Percentiles rank a stretch among this genome's conserved stretches.
Evolutionary conservation across 495 filamentous ascomycete genomes (phyloP).

Genomic region (Penicillium mononematosum): DNA sequence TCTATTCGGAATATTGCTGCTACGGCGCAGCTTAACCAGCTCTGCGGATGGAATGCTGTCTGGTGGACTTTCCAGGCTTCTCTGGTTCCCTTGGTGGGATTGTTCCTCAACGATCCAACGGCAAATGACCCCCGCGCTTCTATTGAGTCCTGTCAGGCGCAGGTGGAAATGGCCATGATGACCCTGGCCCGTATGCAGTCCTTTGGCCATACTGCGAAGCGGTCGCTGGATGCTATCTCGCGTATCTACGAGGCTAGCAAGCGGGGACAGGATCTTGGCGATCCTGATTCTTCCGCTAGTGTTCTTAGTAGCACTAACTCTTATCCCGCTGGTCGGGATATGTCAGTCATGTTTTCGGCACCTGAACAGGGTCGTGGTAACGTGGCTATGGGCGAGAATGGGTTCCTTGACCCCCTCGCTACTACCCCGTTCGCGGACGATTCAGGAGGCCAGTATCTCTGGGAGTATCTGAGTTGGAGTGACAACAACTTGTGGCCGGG

Average conservation of each 20-base stretch:
- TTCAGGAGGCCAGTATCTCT: conserved; percentile 38
- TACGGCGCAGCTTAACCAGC: conserved; percentile 69
- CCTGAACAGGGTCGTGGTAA: conserved; percentile 22
- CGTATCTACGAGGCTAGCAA: conserved; percentile 66
- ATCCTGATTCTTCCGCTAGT: conserved; percentile 10
- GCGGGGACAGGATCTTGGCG: conserved; percentile 24
- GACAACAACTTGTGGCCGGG: conserved; percentile 41
- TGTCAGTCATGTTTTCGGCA: conserved; percentile 19
- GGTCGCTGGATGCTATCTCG: conserved; percentile 65
- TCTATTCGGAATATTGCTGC: conserved; percentile 69
- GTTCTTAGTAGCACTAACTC: conserved; percentile 1
- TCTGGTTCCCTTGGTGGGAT: conserved; percentile 71
- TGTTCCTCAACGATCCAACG: conserved; percentile 64
- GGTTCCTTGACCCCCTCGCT: conserved; percentile 29
- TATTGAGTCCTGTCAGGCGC: conserved; percentile 45
- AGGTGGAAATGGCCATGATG: conserved; percentile 67
- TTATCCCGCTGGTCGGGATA: conserved; percentile 26
- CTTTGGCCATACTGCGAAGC: conserved; percentile 68
- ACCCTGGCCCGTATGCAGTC: conserved; percentile 67
- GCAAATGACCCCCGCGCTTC: conserved; percentile 53
- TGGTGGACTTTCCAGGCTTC: conserved; percentile 81
- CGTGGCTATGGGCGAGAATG: conserved; percentile 25
- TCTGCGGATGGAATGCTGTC: conserved; percentile 78
- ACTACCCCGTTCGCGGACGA: conserved; percentile 35
- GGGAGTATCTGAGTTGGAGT: conserved; percentile 48